phyloP scores from a whole-genome alignment of 306 rosid genomes.

The Casuarina equisetifolia region DNA sequence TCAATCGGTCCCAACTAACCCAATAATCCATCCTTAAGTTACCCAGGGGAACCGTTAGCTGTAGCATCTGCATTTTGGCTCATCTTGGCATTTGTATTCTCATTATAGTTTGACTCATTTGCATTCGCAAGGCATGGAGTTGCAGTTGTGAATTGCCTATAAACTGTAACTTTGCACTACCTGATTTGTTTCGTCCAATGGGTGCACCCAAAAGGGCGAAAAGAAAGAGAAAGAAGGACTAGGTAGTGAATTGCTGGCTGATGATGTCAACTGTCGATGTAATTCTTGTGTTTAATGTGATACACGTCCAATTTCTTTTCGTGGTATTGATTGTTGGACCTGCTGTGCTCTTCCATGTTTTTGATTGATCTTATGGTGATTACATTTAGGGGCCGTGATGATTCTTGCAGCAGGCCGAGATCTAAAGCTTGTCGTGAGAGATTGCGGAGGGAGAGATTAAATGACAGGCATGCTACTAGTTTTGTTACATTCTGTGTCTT shows the following conservation, averaged over 20 bases:
- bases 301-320: not conserved
- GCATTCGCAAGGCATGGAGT: not conserved
- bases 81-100: not conserved
- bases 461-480: conserved; percentile 66
- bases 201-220: not conserved
- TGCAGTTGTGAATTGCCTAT: not conserved
- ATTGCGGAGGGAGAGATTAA: conserved; percentile 80
- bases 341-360: not conserved
- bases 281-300: not conserved
- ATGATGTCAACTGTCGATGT: not conserved
- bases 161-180: not conserved
- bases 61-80: not conserved
- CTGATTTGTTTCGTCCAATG: not conserved
- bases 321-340: not conserved
- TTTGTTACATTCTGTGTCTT: not conserved
- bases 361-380: conserved; percentile 24
- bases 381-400: conserved; percentile 52
- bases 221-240: not conserved
- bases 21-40: not conserved
- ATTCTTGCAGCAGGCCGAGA: conserved; percentile 49
- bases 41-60: not conserved
- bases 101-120: not conserved
- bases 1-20: not conserved
- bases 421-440: conserved; percentile 92
- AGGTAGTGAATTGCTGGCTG: not conserved